A percentile compares a stretch with the other conserved stretches of the same genome.
Evolutionary conservation across 2,329 filamentous ascomycete genomes (phyloP).

Genomic region (Fusarium pseudonygamai): DNA sequence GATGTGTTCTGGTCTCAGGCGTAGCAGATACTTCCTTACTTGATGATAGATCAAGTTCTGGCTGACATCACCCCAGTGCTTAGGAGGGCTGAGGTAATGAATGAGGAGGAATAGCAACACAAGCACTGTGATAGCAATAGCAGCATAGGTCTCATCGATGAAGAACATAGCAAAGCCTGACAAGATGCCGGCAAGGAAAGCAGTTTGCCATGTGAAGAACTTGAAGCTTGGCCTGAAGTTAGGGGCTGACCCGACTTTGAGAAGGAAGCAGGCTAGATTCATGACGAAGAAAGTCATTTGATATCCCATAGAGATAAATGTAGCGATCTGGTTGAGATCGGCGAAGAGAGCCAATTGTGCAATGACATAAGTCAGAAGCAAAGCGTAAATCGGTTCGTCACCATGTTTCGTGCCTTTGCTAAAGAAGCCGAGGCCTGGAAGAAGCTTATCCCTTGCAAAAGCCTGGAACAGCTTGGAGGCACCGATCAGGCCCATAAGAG

Average conservation of each 20-base stretch:
- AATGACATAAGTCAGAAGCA: slow-evolving; percentile 78
- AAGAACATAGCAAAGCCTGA: slow-evolving; percentile 90
- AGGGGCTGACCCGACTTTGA: slow-evolving; percentile 87
- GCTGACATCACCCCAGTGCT: slow-evolving; percentile 89
- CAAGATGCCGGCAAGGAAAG: slow-evolving; percentile 76
- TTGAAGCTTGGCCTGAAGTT: slow-evolving; percentile 91
- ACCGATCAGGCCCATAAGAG: slow-evolving; percentile 87
- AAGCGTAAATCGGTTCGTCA: slow-evolving; percentile 81
- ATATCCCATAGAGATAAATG: slow-evolving; percentile 90
- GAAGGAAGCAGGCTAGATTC: slow-evolving; percentile 85
- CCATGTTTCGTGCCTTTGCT: slow-evolving; percentile 75
- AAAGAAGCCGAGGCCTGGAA: slow-evolving; percentile 80
- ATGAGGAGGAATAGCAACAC: slow-evolving; percentile 84
- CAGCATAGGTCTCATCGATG: slow-evolving; percentile 83
- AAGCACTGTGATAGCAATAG: slow-evolving; percentile 76
- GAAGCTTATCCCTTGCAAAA: slow-evolving; percentile 78
- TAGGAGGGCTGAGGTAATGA: slow-evolving; percentile 85
- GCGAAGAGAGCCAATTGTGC: slow-evolving; percentile 84
- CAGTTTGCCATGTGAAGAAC: slow-evolving; percentile 89
- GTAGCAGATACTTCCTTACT: slow-evolving; percentile 85
- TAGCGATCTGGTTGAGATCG: slow-evolving; percentile 88
- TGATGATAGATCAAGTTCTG: slow-evolving; percentile 88
- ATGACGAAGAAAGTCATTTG: slow-evolving; percentile 93
- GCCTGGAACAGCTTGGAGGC: slow-evolving; percentile 87
- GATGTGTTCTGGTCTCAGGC: slow-evolving; percentile 87